Evolutionary conservation across 805 yeast genomes (phyloP).

Genomic region (Dipodascopsis uninucleata): DNA sequence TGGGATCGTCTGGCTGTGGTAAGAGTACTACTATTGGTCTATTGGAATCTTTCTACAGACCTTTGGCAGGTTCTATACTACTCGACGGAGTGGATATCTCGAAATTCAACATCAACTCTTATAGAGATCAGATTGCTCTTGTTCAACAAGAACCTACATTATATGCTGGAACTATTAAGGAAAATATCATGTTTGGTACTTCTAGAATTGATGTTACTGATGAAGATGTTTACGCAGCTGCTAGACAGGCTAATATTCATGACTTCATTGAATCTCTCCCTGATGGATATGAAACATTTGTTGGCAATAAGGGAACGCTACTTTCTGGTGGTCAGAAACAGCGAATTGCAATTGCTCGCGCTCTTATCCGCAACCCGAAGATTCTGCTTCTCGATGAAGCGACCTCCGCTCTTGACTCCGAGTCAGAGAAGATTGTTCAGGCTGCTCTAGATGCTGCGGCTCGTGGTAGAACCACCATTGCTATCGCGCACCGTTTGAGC

Average conservation of each 20-base stretch:
- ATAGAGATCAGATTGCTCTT: constrained; percentile 53
- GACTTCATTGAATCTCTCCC: constrained; percentile 52
- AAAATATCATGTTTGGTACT: constrained; percentile 54
- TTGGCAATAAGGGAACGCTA: constrained; percentile 48
- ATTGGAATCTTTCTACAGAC: constrained; percentile 37
- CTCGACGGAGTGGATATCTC: constrained; percentile 23
- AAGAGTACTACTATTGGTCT: constrained; percentile 47
- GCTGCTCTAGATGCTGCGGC: constrained; percentile 58
- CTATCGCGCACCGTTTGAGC: constrained; percentile 71
- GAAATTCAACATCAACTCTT: constrained; percentile 44
- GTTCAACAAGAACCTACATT: constrained; percentile 59
- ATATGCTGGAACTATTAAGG: constrained; percentile 75
- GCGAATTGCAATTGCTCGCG: constrained; percentile 61
- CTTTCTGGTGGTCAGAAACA: constrained; percentile 66
- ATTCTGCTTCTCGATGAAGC: constrained; percentile 57
- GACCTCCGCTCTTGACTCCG: constrained; percentile 51
- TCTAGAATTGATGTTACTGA: constrained; percentile 34
- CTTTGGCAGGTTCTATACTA: constrained; percentile 17
- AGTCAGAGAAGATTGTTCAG: constrained; percentile 66
- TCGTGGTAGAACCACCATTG: constrained; percentile 59
- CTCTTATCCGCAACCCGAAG: constrained; percentile 54
- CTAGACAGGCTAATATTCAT: constrained; percentile 50
- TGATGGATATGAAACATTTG: constrained; percentile 49
- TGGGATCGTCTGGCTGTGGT: constrained; percentile 76
- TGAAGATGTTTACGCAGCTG: constrained; percentile 42